A percentile compares a stretch with the other conserved stretches of the same genome.
Evolutionary conservation across 2,329 filamentous ascomycete species (phyloP).

Genomic region (Aspergillus novofumigatus): DNA sequence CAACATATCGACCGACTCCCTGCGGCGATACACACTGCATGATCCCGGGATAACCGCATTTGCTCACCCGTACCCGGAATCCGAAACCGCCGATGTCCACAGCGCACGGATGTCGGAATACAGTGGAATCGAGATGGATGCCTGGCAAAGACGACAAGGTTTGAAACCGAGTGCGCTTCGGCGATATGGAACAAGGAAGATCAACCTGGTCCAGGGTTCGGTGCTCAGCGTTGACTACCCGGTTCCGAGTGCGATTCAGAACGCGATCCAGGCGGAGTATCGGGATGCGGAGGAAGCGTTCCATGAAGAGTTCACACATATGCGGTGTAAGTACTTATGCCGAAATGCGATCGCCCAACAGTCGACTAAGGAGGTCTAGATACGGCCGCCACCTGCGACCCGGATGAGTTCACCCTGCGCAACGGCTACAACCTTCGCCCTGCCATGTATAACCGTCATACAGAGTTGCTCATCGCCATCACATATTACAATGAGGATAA

Average conservation of each 20-base stretch:
- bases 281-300: constrained; percentile 80
- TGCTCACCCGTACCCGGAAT: constrained; percentile 52
- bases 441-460: constrained; percentile 98
- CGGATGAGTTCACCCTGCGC: constrained; percentile 96
- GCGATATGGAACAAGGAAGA: constrained; percentile 90
- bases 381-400: constrained; percentile 94
- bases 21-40: constrained; percentile 30
- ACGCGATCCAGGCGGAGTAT: constrained; percentile 90
- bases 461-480: constrained; percentile 92
- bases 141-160: constrained; percentile 70
- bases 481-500: constrained; percentile 99
- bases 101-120: constrained; percentile 49
- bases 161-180: constrained; percentile 58
- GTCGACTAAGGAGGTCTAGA: constrained; percentile 43
- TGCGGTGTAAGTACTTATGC: constrained; percentile 64
- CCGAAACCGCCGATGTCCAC: constrained; percentile 44
- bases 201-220: constrained; percentile 95
- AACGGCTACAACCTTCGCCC: constrained; percentile 98
- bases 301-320: constrained; percentile 87
- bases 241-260: constrained; percentile 94
- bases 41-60: constrained; percentile 54
- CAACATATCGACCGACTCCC: constrained; percentile 35
- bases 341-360: constrained; percentile 2
- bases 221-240: constrained; percentile 96
- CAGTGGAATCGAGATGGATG: constrained; percentile 50